Conservation (phyloP, 352 stramenopile genomes). For the Globisporangium cederbergense region DNA sequence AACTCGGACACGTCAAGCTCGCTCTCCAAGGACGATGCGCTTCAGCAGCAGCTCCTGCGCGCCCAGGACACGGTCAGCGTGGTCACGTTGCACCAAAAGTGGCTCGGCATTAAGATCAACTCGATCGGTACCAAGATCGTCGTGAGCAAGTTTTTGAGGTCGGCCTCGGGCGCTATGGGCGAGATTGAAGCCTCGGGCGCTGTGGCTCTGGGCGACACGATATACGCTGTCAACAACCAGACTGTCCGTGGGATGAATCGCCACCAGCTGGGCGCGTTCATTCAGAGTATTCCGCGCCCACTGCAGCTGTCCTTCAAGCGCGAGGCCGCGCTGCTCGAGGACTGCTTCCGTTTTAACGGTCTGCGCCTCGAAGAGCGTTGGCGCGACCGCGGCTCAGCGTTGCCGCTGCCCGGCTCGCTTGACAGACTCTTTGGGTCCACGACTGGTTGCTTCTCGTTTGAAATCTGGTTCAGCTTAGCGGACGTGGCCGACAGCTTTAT, state of each 20-base stretch:
- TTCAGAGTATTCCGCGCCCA: conserved; percentile 51
- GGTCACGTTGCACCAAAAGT: conserved; percentile 63
- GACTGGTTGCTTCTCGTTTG: conserved; percentile 43
- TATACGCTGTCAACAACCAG: conserved; percentile 63
- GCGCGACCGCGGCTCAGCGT: conserved; percentile 49
- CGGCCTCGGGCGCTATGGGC: conserved; percentile 47
- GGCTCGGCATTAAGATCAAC: conserved; percentile 76
- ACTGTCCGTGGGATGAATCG: conserved; percentile 55
- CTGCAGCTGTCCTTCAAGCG: conserved; percentile 59
- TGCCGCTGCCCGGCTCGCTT: conserved; percentile 42
- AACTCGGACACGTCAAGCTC: conserved; percentile 3
- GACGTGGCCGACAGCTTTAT: conserved; percentile 50
- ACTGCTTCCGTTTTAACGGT: conserved; percentile 58
- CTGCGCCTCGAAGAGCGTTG: conserved; percentile 46
- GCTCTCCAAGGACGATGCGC: conserved; percentile 10
- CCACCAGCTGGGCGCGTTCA: conserved; percentile 54
- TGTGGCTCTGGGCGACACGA: conserved; percentile 56
- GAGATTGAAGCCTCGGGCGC: conserved; percentile 69
- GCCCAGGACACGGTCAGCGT: conserved; percentile 21
- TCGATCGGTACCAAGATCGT: conserved; percentile 67
- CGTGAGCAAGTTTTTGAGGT: conserved; percentile 68
- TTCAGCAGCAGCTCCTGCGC: conserved; percentile 2
- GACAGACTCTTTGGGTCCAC: conserved; percentile 32
- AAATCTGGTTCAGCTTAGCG: conserved; percentile 66
- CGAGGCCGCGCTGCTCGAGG: conserved; percentile 41